phyloP scores from a whole-genome alignment of 768 basidiomycete species.

The Phaeotremella skinneri region DNA sequence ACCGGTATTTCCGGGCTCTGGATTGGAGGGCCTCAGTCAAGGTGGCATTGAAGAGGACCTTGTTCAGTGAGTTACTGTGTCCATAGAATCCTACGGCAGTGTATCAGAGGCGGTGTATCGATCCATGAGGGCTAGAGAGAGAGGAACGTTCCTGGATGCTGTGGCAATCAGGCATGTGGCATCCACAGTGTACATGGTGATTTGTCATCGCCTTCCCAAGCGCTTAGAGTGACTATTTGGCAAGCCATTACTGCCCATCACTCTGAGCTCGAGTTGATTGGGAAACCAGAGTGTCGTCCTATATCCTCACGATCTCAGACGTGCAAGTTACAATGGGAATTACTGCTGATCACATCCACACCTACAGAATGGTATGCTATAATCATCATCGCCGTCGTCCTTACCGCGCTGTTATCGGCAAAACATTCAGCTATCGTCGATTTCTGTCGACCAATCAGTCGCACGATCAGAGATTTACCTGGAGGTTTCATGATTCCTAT shows the following conservation, averaged over 20 bases:
- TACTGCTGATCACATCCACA: not conserved
- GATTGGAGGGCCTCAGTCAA: constrained; percentile 24
- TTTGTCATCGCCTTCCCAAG: too few species aligned
- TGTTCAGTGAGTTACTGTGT: constrained; percentile 36
- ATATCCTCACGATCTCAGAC: not conserved
- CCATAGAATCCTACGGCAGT: not conserved
- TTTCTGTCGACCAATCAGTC: constrained; percentile 32
- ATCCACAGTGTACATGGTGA: too few species aligned
- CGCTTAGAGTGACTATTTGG: not conserved
- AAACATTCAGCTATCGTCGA: constrained; percentile 43
- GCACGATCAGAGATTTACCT: constrained; percentile 38
- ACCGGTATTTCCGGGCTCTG: constrained; percentile 28
- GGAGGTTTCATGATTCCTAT: constrained; percentile 44
- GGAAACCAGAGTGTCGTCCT: not conserved
- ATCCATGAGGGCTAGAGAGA: too few species aligned
- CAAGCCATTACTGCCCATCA: not conserved
- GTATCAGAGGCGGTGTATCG: too few species aligned
- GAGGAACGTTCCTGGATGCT: too few species aligned
- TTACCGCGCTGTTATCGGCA: constrained; percentile 35
- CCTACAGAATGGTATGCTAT: constrained; percentile 45
- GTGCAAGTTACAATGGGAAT: not conserved
- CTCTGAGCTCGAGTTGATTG: not conserved
- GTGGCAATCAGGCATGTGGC: too few species aligned
- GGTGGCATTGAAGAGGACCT: constrained; percentile 21
- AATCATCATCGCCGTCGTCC: constrained; percentile 29